Evolutionary conservation across 164 flowering plant genomes (phyloP).

Genomic region (Amborella trichopoda): DNA sequence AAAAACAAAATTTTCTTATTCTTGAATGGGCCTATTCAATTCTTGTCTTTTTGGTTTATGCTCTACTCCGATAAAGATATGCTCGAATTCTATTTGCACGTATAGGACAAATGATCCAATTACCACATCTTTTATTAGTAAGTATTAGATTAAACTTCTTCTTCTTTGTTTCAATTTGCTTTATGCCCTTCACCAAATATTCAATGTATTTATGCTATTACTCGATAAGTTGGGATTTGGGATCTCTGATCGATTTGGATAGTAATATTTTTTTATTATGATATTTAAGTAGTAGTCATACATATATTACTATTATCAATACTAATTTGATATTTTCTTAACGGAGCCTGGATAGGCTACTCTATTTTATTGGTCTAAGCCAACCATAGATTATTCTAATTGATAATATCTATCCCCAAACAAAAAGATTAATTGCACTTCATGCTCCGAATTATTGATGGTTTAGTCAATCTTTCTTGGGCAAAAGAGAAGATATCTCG

Average conservation of each 20-base stretch:
- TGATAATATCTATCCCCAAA: background rate
- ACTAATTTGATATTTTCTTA: background rate
- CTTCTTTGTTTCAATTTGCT: no score
- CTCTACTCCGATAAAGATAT: no score
- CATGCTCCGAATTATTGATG: background rate
- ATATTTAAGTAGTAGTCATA: background rate
- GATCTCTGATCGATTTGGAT: background rate
- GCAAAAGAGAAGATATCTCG: background rate
- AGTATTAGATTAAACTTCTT: no score
- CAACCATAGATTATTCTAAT: background rate
- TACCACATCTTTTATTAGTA: no score
- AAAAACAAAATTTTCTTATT: no score
- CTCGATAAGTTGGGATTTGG: background rate
- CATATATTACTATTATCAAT: background rate
- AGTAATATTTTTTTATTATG: background rate
- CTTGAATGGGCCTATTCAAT: no score
- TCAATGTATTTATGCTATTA: no score
- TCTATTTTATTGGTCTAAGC: background rate
- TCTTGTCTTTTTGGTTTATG: no score
- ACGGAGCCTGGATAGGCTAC: constrained; percentile 1
- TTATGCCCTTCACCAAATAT: no score
- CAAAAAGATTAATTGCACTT: background rate
- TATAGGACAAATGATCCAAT: no score
- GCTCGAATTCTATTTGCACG: no score
- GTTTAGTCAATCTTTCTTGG: constrained; percentile 2